phyloP scores from a whole-genome alignment of 2,329 filamentous ascomycete genomes.

The Fusarium sp. region DNA sequence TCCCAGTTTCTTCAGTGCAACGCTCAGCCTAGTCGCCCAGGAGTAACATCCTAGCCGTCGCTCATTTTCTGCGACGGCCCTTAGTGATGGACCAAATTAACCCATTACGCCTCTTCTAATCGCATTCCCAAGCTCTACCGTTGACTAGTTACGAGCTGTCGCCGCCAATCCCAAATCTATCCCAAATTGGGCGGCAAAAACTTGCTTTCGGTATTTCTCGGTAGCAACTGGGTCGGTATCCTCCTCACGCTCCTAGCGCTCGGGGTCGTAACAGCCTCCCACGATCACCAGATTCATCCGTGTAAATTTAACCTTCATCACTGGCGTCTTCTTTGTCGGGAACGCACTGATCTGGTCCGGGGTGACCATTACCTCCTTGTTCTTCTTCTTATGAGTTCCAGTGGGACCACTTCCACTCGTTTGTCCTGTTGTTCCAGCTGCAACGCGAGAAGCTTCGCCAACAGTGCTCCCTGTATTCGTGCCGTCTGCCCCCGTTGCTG shows the following conservation, averaged over 20 bases:
- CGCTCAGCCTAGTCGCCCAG: not conserved
- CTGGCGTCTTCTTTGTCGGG: constrained; percentile 94
- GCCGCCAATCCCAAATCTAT: constrained; percentile 34
- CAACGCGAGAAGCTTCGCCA: constrained; percentile 50
- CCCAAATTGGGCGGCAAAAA: constrained; percentile 38
- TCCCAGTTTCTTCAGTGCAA: constrained; percentile 8
- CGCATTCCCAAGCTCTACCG: not conserved
- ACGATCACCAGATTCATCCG: constrained; percentile 94
- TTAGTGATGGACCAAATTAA: not conserved
- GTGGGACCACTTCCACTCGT: constrained; percentile 48
- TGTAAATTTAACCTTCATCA: constrained; percentile 93
- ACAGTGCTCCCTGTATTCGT: constrained; percentile 47
- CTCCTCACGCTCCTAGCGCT: constrained; percentile 54
- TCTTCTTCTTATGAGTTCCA: constrained; percentile 75
- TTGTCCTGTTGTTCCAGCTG: constrained; percentile 47
- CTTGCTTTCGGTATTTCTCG: constrained; percentile 23
- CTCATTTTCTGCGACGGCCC: not conserved
- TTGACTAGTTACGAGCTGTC: constrained; percentile 1
- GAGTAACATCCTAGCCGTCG: not conserved
- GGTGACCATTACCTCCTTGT: constrained; percentile 89
- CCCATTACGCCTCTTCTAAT: not conserved
- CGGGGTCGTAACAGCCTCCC: constrained; percentile 77
- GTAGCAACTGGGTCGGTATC: constrained; percentile 26
- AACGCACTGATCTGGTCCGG: constrained; percentile 96
- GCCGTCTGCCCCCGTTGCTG: constrained; percentile 59